These are phyloP conservation scores for Vaccinium corymbosum DNA, from an alignment of 148 eudicot genomes.

Conservation along the genomic window DNA sequence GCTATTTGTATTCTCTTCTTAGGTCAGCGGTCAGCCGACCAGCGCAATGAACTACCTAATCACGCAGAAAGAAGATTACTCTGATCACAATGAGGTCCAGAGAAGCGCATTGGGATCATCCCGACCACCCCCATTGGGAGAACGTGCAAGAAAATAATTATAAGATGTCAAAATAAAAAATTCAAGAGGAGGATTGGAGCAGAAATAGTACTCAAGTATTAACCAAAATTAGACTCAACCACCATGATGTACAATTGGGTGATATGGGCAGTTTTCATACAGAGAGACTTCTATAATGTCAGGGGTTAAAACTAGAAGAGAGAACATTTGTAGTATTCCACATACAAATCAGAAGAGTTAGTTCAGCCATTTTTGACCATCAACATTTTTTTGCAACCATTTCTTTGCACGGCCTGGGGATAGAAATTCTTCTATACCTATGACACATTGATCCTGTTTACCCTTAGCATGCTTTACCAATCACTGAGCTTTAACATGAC, in stretches of 20 bases:
- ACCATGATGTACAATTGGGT: no score
- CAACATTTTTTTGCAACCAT: background rate
- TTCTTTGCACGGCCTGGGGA: background rate
- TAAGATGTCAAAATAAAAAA: no score
- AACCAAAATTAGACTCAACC: no score
- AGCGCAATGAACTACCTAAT: no score
- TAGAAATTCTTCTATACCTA: no score
- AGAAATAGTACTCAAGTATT: no score
- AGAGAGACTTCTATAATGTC: background rate
- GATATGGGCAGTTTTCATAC: no score
- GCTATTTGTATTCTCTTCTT: background rate
- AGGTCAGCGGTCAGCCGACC: background rate
- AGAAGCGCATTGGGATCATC: no score
- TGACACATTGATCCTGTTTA: background rate
- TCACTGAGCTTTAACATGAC: background rate
- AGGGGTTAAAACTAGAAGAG: background rate
- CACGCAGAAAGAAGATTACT: no score
- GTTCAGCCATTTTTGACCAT: background rate
- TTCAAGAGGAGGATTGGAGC: no score
- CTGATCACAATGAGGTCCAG: no score
- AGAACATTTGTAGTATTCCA: background rate
- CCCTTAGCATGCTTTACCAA: background rate
- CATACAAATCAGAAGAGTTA: background rate
- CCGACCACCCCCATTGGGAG: background rate
- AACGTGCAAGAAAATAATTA: no score